These are phyloP conservation scores for Coemansia brasiliensis DNA, from an alignment of 192 early-diverging fungal species.

Conservation along the genomic window DNA sequence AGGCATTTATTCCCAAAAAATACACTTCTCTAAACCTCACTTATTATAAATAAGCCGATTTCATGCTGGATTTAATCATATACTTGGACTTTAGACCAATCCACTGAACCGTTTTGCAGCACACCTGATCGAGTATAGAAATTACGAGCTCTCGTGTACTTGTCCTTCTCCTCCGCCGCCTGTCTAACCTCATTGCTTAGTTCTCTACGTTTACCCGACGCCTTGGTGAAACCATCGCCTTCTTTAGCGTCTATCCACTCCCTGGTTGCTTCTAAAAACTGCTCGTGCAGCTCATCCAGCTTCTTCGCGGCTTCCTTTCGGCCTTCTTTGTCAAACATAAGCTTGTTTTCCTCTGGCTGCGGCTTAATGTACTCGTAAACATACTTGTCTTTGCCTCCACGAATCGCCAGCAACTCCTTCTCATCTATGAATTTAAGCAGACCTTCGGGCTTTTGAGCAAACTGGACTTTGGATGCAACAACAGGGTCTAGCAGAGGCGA, in stretches of 20 bases:
- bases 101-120: constrained; percentile 27
- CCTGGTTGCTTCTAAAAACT: constrained; percentile 53
- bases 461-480: constrained; percentile 83
- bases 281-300: constrained; percentile 37
- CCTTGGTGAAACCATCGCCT: constrained; percentile 29
- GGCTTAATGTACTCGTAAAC: constrained; percentile 59
- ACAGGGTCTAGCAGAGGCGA: constrained; percentile 86
- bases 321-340: constrained; percentile 58
- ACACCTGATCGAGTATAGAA: constrained; percentile 53
- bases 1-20: too few species aligned
- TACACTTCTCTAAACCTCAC: too few species aligned
- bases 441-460: constrained; percentile 70
- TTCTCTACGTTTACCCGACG: constrained; percentile 21
- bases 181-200: constrained; percentile 29
- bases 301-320: constrained; percentile 39
- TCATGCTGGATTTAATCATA: background rate
- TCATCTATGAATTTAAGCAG: constrained; percentile 66
- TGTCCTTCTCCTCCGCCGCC: constrained; percentile 56
- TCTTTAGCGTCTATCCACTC: constrained; percentile 55
- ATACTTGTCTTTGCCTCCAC: constrained; percentile 68
- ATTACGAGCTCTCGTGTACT: constrained; percentile 55
- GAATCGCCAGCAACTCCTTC: constrained; percentile 61
- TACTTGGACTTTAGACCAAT: constrained; percentile 42
- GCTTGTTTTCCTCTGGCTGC: constrained; percentile 56
- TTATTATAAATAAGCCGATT: too few species aligned